A percentile compares a stretch with the other conserved stretches of the same genome.
phyloP scores from a whole-genome alignment of 495 filamentous ascomycete species.

The Geoglossum glabrum region DNA sequence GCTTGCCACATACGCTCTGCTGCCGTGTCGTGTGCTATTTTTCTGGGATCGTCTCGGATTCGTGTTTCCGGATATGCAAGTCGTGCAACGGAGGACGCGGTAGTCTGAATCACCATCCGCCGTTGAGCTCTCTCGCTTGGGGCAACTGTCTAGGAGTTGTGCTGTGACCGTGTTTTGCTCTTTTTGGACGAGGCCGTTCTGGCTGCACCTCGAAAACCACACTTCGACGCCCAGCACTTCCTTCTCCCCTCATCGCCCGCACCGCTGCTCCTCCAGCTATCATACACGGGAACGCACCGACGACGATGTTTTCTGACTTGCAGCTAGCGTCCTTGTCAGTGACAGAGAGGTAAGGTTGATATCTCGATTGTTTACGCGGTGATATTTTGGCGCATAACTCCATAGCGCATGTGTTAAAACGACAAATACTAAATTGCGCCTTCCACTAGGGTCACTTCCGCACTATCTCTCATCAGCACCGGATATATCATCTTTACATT shows the following conservation, averaged over 20 bases:
- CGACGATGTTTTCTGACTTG: not conserved
- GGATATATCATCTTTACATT: constrained; percentile 60
- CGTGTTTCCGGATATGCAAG: not conserved
- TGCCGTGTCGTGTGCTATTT: not conserved
- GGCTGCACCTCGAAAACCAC: not conserved
- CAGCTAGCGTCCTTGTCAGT: not conserved
- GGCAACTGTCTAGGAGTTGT: not conserved
- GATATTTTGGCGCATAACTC: not conserved
- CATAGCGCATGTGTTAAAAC: too few relatives aligned
- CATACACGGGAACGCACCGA: not conserved
- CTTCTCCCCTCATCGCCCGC: not conserved
- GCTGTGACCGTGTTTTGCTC: not conserved
- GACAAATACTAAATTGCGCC: too few relatives aligned
- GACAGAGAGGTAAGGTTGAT: not conserved
- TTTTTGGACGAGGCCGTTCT: not conserved
- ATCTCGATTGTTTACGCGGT: not conserved
- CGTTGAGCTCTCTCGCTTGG: not conserved
- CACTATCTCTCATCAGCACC: constrained; percentile 52
- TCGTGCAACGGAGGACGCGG: not conserved
- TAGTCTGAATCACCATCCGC: not conserved
- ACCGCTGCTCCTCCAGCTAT: not conserved
- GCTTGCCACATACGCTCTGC: not conserved
- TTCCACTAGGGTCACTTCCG: constrained; percentile 30
- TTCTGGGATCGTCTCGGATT: not conserved
- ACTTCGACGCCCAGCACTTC: not conserved